phyloP scores from a whole-genome alignment of 345 rosid genomes.

The Pistacia vera region DNA sequence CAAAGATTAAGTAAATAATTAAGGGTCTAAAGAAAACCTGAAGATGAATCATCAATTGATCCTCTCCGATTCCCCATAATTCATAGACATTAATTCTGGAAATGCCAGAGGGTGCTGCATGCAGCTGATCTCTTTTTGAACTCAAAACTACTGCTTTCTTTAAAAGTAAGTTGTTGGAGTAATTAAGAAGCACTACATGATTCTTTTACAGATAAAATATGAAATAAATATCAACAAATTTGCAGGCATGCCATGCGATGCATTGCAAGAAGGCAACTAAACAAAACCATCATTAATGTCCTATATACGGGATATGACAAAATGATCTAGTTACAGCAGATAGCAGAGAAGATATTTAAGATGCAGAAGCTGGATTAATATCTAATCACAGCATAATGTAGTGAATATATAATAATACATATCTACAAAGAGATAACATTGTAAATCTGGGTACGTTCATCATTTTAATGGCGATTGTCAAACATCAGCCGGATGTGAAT shows the following conservation, averaged over 20 bases:
- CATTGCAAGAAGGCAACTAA: background rate
- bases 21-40: too few species aligned
- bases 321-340: background rate
- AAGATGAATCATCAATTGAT: too few species aligned
- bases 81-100: background rate
- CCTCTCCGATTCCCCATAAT: too few species aligned
- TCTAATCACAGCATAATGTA: too few species aligned
- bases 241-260: background rate
- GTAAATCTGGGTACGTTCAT: too few species aligned
- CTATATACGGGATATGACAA: too few species aligned
- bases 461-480: background rate
- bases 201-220: background rate
- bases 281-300: background rate
- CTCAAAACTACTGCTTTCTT: background rate
- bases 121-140: background rate
- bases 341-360: background rate
- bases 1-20: too few species aligned
- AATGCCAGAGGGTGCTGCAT: background rate
- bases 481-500: conserved; percentile 25
- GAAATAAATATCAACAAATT: background rate
- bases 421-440: background rate
- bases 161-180: too few species aligned
- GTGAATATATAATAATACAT: too few species aligned
- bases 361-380: background rate
- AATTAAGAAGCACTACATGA: too few species aligned